Evolutionary conservation across 192 early-diverging fungal genomes (phyloP), one percentile per base, ranked within the genome.

Genomic region (Coemansia sp.): DNA sequence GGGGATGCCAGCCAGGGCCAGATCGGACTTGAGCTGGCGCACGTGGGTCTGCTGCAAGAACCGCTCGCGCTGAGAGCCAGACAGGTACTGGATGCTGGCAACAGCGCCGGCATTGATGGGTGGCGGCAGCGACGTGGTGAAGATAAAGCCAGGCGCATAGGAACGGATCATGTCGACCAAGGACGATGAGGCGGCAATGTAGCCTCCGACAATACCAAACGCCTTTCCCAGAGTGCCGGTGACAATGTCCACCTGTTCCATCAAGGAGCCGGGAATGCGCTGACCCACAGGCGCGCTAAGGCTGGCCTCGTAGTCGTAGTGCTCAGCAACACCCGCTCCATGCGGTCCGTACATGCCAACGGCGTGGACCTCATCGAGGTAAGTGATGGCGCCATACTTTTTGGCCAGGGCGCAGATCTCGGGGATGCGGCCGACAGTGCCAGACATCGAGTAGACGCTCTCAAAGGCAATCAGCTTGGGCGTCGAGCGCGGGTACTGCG

Each of bases 71-170:
- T 84, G 83, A 48, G 95, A 97, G 66, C 84, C 59, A 63, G 92
- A 93, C 59, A 99, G 87, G 78, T 99, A 92, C 68, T 92, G 89
- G 73, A 99, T 90, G 52, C 95, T 95, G 31, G 93, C 92, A 16
- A 95, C 84, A 16, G 95, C 93, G 66, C 95, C 97, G 42, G 92
- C 88, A 28, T 91, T 92, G 66, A 95, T 90, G 43, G 91, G 85
- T 26, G 97, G 97, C 52, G 97, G 97, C 26, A 99, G 86, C 35
- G 97, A 99, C 9, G 97, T 99, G 66, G 97, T 99, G 78, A 99
- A 99, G 76, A 99, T 99, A 79, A 98, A 98, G 42, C 95, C 95
- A 21, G 95, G 95, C n/a, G 94, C 95, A 75, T 96, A 98, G 36
- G 91, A 93, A 55, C 95, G 91, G 39, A 98, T 90, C 92, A 96